These are phyloP conservation scores for Boletus sp. DNA, from an alignment of 1,284 basidiomycete species.

Conservation along the genomic window DNA sequence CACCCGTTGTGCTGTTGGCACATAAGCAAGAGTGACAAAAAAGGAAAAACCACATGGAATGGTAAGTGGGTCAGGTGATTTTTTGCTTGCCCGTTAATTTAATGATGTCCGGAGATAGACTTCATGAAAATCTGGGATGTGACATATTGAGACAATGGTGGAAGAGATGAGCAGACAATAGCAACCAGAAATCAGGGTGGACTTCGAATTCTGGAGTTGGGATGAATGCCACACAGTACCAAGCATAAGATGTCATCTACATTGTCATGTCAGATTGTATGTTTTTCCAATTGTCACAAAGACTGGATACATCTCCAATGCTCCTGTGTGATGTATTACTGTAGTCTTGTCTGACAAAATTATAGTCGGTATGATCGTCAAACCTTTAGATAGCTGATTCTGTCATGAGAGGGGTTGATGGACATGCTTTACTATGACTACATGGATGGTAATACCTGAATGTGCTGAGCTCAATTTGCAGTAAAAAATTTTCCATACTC, in stretches of 20 bases:
- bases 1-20: too few species aligned
- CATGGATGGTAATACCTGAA: too few species aligned
- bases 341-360: slow-evolving; percentile 17
- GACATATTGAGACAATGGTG: not conserved
- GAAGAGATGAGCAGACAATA: not conserved
- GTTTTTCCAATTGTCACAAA: slow-evolving; percentile 16
- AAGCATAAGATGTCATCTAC: slow-evolving; percentile 12
- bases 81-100: too few species aligned
- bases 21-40: too few species aligned
- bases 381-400: slow-evolving; percentile 11
- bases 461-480: too few species aligned
- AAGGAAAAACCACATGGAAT: too few species aligned
- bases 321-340: slow-evolving; percentile 4
- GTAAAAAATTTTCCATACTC: too few species aligned
- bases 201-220: slow-evolving; percentile 2
- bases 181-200: not conserved
- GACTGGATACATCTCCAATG: slow-evolving; percentile 11
- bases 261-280: slow-evolving; percentile 15
- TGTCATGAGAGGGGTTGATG: too few species aligned
- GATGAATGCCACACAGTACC: slow-evolving; percentile 11
- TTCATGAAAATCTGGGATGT: too few species aligned
- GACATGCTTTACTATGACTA: too few species aligned
- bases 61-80: too few species aligned
- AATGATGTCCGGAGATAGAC: too few species aligned
- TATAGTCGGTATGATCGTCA: slow-evolving; percentile 12